Percentiles rank a stretch among this genome's conserved stretches.
Evolutionary conservation across 2,329 filamentous ascomycete species (phyloP).

Genomic region (Venturia carpophila): DNA sequence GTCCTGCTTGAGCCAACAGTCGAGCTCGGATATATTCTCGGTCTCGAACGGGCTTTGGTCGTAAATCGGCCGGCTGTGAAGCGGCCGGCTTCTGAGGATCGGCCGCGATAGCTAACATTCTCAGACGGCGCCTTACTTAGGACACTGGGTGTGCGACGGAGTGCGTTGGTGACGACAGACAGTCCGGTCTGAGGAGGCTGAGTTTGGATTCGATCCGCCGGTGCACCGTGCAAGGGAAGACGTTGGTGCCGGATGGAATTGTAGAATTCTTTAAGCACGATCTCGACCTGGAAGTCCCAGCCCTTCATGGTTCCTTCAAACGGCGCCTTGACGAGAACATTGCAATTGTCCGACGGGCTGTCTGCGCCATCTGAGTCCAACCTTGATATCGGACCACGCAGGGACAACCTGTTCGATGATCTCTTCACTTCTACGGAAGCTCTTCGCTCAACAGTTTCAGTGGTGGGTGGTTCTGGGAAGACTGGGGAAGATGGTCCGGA

Average conservation of each 20-base stretch:
- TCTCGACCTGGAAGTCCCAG: constrained; percentile 85
- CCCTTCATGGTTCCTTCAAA: constrained; percentile 67
- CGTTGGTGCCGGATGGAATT: constrained; percentile 77
- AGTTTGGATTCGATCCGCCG: constrained; percentile 29
- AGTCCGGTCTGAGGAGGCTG: constrained; percentile 52
- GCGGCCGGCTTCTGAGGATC: constrained; percentile 54
- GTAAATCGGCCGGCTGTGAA: constrained; percentile 64
- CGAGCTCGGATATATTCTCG: constrained; percentile 65
- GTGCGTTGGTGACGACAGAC: constrained; percentile 61
- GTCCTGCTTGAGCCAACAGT: constrained; percentile 78
- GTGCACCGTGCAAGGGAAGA: constrained; percentile 75
- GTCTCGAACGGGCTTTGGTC: constrained; percentile 77
- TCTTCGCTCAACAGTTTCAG: constrained; percentile 29
- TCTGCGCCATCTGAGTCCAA: constrained; percentile 30
- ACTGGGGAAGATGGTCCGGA: constrained; percentile 21
- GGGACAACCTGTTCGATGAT: constrained; percentile 26
- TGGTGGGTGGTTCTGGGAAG: constrained; percentile 25
- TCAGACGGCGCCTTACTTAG: constrained; percentile 92
- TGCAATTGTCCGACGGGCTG: constrained; percentile 43
- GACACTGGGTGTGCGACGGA: constrained; percentile 82
- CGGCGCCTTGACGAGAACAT: constrained; percentile 67
- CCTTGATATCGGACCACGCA: constrained; percentile 21
- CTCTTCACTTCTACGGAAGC: constrained; percentile 30
- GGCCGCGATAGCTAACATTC: constrained; percentile 62
- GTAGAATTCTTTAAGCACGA: constrained; percentile 88